A percentile compares a stretch with the other conserved stretches of the same genome.
Evolutionary conservation across 192 early-diverging fungal species (phyloP).

Genomic region (Podila epicladia): DNA sequence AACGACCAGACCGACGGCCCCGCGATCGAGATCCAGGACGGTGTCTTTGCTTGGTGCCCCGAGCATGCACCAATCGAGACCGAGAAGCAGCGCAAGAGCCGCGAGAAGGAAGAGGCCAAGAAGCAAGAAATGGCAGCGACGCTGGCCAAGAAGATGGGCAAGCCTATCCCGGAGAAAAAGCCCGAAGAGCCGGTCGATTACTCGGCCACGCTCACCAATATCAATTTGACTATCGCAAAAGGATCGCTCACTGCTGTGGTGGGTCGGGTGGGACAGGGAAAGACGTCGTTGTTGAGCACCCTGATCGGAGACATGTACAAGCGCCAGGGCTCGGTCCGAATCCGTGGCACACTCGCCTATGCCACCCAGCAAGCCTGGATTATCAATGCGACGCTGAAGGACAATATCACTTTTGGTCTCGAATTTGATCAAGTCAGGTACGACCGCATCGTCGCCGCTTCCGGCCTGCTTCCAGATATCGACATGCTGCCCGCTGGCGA

Average conservation of each 20-base stretch:
- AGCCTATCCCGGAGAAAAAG: slow-evolving; percentile 6
- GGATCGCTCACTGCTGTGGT: slow-evolving; percentile 34
- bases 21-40: slow-evolving; percentile 15
- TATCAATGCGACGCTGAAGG: slow-evolving; percentile 88
- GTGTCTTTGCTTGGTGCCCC: slow-evolving; percentile 19
- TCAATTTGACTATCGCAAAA: slow-evolving; percentile 41
- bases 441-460: slow-evolving; percentile 72
- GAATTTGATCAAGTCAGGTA: slow-evolving; percentile 76
- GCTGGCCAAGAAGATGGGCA: slow-evolving; percentile 15
- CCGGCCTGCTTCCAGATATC: slow-evolving; percentile 67
- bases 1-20: not conserved
- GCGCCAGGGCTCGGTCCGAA: not conserved
- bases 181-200: not conserved
- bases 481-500: no score
- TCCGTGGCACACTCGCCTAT: slow-evolving; percentile 73
- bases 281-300: no score
- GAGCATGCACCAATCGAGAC: not conserved
- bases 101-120: slow-evolving; percentile 25
- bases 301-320: no score
- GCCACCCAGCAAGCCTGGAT: slow-evolving; percentile 83
- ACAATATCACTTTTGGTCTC: slow-evolving; percentile 91
- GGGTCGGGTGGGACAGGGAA: no score
- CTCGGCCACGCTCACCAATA: slow-evolving; percentile 19
- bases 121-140: not conserved
- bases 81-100: slow-evolving; percentile 14